Conservation (phyloP, 2,329 filamentous ascomycete genomes). For the Diaporthe amygdali region DNA sequence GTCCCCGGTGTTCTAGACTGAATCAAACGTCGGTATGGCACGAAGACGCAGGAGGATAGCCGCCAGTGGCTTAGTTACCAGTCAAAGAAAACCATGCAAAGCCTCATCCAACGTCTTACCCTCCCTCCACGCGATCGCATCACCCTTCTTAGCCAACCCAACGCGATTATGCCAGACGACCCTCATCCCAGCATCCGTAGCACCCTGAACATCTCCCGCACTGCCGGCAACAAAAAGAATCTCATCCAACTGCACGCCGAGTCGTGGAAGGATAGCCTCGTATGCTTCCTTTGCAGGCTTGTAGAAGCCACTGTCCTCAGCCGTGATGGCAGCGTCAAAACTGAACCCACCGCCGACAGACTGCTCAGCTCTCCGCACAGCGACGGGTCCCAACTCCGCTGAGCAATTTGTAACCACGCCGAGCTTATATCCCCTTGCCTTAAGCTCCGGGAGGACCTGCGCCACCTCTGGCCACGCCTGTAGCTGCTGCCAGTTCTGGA, state of each 20-base stretch:
- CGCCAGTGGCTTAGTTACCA: no score
- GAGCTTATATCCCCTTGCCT: constrained; percentile 35
- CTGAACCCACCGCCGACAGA: constrained; percentile 8
- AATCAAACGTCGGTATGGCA: neutral
- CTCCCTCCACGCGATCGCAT: constrained; percentile 31
- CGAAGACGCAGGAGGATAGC: neutral
- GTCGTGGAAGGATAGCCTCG: constrained; percentile 32
- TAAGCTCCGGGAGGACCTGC: constrained; percentile 27
- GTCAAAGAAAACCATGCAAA: constrained; percentile 25
- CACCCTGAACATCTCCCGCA: constrained; percentile 44
- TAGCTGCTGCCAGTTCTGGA: constrained; percentile 35
- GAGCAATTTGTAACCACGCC: constrained; percentile 46
- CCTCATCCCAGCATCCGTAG: constrained; percentile 41
- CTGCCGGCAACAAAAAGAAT: constrained; percentile 45
- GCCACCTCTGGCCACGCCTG: constrained; percentile 25
- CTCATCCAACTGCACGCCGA: constrained; percentile 34
- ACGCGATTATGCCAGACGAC: constrained; percentile 45
- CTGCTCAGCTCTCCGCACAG: constrained; percentile 25
- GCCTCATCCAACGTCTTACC: constrained; percentile 30
- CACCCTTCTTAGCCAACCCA: constrained; percentile 34
- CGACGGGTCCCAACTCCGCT: constrained; percentile 34
- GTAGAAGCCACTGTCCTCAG: constrained; percentile 45
- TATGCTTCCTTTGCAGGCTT: constrained; percentile 43
- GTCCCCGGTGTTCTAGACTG: no score
- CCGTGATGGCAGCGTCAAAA: constrained; percentile 42